Evolutionary conservation across 2,329 filamentous ascomycete genomes (phyloP), one percentile per base, ranked within the genome.

Genomic region (Tetracladium maxilliforme): DNA sequence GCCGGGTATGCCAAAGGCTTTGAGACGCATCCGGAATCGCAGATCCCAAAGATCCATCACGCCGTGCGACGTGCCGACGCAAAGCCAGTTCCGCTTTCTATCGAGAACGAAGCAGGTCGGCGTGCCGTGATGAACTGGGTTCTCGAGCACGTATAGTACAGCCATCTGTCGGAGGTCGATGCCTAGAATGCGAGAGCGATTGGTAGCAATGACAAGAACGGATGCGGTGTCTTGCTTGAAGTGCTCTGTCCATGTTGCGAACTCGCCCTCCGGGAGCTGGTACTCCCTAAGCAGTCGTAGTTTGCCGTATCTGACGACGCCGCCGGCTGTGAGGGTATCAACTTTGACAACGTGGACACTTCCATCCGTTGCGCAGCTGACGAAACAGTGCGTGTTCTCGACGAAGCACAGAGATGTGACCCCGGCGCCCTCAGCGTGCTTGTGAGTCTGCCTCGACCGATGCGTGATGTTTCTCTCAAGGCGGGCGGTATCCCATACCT

Each of bases 41-140:
- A 98, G 61, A 49, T 98, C 90, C 90, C 90, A 98, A 2, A 98
- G 64, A 44, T 92, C 80, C 6, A 98, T 59, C 15, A 95, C 76
- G 18, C 92, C 90, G 44, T 95, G 86, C 1, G 83, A 82, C 1
- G 92, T 98, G 18, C 86, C 90, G 1, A 95, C 55, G 3, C 92
- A 65, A 4, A 98, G 59, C 90, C 90, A 98, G 42, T 90, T 84
- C 25, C 79, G 75, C 43, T 75, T 81, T 29, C 71, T 68, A 42
- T 94, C 84, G 16, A 93, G 64, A 40, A 80, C 87, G 49, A 98
- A 94, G 37, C 82, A 90, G 1, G 82, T 94, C 2, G 84, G 82
- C 1, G 76, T 81, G 9, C 90, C 90, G 42, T 98, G 87, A 40
- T 92, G 81, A 3, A 93, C 70, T 1, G 87, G 84, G 30, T 93